Evolutionary conservation across 148 eudicot genomes (phyloP).

Genomic region (Chenopodium suecicum): DNA sequence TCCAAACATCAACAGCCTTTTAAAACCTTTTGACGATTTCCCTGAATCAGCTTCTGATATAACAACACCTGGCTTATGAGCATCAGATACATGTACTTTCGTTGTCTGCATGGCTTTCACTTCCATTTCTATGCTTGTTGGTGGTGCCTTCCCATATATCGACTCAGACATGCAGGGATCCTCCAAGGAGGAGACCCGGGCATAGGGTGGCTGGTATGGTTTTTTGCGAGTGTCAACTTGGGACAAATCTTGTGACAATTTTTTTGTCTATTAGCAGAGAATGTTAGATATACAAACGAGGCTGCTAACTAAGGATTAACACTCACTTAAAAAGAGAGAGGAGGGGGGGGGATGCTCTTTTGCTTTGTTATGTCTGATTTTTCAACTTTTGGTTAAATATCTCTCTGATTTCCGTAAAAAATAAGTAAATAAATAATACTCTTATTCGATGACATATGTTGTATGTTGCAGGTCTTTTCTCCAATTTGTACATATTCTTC

Average conservation of each 20-base stretch:
- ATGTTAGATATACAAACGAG: neutral
- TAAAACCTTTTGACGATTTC: slow-evolving; percentile 76
- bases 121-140: slow-evolving; percentile 29
- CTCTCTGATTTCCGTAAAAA: too few relatives aligned
- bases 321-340: neutral
- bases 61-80: slow-evolving; percentile 37
- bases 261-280: slow-evolving; percentile 38
- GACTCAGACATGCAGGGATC: slow-evolving; percentile 59
- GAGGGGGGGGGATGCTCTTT: too few relatives aligned
- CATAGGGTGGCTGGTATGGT: slow-evolving; percentile 75
- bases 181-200: slow-evolving; percentile 75
- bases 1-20: slow-evolving; percentile 71
- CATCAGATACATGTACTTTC: slow-evolving; percentile 43
- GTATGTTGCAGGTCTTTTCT: too few relatives aligned
- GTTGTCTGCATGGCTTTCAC: slow-evolving; percentile 29
- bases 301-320: neutral
- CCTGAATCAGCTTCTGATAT: slow-evolving; percentile 48
- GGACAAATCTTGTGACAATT: slow-evolving; percentile 32
- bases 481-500: too few relatives aligned
- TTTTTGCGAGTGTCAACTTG: slow-evolving; percentile 28
- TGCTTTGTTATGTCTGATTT: too few relatives aligned
- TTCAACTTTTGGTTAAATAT: too few relatives aligned
- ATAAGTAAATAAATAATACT: too few relatives aligned
- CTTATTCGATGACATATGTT: too few relatives aligned
- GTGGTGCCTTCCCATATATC: slow-evolving; percentile 57